A percentile compares a stretch with the other conserved stretches of the same genome.
Evolutionary conservation across 164 flowering plant species (phyloP).

Genomic region (Tetracentron sinense): DNA sequence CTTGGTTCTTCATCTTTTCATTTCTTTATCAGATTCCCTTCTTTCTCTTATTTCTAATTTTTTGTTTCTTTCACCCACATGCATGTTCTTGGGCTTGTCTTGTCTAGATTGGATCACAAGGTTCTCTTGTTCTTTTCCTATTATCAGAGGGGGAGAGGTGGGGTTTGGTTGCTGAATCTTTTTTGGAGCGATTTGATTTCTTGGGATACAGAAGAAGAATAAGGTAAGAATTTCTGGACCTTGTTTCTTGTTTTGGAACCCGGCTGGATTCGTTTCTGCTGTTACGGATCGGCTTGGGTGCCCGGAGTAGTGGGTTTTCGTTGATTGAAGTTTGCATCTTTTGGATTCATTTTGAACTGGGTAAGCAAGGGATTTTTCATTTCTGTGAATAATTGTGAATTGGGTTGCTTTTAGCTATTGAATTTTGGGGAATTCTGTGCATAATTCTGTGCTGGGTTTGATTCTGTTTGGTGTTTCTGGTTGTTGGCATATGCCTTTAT

Average conservation of each 20-base stretch:
- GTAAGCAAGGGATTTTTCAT: background rate
- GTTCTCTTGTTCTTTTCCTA: constrained; percentile 25
- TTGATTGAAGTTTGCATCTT: background rate
- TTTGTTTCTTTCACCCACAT: constrained; percentile 25
- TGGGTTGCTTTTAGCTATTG: background rate
- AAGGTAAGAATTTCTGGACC: constrained; percentile 30
- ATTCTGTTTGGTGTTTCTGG: background rate
- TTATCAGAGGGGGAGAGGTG: constrained; percentile 19
- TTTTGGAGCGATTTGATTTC: constrained; percentile 17
- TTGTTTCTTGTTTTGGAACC: background rate
- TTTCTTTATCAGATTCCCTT: constrained; percentile 17
- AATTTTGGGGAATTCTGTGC: background rate
- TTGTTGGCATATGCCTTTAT: background rate
- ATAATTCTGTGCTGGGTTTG: background rate
- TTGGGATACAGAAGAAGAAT: constrained; percentile 10
- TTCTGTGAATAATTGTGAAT: background rate
- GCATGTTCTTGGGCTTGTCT: constrained; percentile 53
- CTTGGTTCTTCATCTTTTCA: constrained; percentile 18
- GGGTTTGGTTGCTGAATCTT: constrained; percentile 19
- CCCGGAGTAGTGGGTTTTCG: background rate
- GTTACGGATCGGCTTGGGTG: no score
- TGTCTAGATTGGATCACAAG: constrained; percentile 55
- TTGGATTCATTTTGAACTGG: background rate
- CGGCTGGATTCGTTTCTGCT: background rate
- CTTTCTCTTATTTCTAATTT: background rate